Base-by-base conservation (phyloP, 169 alveolate genomes). In the Babesia gibsoni region DNA sequence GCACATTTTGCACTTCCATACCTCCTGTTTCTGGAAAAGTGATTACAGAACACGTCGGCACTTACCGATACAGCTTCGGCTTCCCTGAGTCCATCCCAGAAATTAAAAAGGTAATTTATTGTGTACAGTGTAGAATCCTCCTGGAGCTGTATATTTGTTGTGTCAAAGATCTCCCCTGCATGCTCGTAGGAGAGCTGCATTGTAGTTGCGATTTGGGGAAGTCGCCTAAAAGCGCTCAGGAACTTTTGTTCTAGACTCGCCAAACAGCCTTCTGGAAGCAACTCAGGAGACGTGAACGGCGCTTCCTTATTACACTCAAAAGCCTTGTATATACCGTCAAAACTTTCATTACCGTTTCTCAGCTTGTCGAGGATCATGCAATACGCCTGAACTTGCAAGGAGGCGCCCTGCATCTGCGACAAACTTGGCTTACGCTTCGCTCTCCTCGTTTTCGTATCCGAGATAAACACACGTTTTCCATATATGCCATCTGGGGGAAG, bases 1-100 rank as follows among this genome's bases (percentile, higher is more conserved):
- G 63, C 93, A 88, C 58, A 83, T 81, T 63, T 80, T 88, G 56
- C 93, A 88, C 83, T 88, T 88, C 93, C 93, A 88, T n/a, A 74
- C 59, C 57, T 88, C 93, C 6, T 67, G 54, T 50, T 66, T 67
- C 88, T 79, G 48, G 46, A n/a, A 16, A 25, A 12, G 10, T 0
- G 22, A n/a, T 30, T 30, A 35, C 10, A 14, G 10, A n/a, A 7
- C n/a, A 0, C 29, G 20, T 7, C 0, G 27, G 2, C 39, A 59
- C 77, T 58, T 69, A 79, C 84, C 9, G 49, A 72, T 16, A 88
- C 93, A 23, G 82, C 86, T 39, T 88, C 91, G 45, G 87, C 67
- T 12, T 83, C 82, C 20, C 93, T 56, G 46, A 65, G 52, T 27
- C 93, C 93, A 22, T 88, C 93, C 93, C 93, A 88, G 72, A 84